Base-by-base conservation (phyloP, 257 asterid species). In the Linderniella brevidens region DNA sequence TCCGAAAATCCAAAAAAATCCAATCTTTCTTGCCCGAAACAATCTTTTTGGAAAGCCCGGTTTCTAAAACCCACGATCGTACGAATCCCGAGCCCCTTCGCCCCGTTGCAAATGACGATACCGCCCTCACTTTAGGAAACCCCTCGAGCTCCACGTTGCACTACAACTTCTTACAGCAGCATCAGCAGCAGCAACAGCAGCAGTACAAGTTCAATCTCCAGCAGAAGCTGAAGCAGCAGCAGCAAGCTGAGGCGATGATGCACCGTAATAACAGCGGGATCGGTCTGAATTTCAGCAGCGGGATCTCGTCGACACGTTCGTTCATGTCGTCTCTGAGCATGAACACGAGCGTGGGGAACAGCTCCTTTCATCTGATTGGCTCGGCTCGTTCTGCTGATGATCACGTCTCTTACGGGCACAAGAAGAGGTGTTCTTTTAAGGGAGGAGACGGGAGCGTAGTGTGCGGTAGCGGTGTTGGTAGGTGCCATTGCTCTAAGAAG, bases 401-500 rank as follows among this genome's bases (percentile, higher is more conserved):
- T 15, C 14, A 18, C 46, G 11, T 17, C 14, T 7, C 11, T 43
- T 17, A 43, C 17, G n/a, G n/a, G n/a, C 48, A 43, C 17, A 43
- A 43, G 48, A 43, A 18, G n/a, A 43, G 19, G 48, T 43, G 48
- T 18, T 43, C 48, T 13, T 15, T 9, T 4, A 43, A 18, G n/a
- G 48, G 48, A 16, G 48, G 17, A 12, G 48, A 43, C n/a, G 48
- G 48, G 2, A 43, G 48, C 32, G 32, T 25, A 25, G 32, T 25
- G 3, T 25, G 32, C 6, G 32, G 32, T 3, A 25, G 32, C 6
- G 6, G 32, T 6, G 32, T 25, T 4, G 48, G 48, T 3, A 43
- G 19, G n/a, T 43, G 48, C 48, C 48, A 43, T 43, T 43, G 48
- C 17, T 43, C 48, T 17, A 43, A 43, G 48, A 43, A 43, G 9